Evolutionary conservation across 805 yeast species (phyloP).

Genomic region (Barnettozyma sucrosica): DNA sequence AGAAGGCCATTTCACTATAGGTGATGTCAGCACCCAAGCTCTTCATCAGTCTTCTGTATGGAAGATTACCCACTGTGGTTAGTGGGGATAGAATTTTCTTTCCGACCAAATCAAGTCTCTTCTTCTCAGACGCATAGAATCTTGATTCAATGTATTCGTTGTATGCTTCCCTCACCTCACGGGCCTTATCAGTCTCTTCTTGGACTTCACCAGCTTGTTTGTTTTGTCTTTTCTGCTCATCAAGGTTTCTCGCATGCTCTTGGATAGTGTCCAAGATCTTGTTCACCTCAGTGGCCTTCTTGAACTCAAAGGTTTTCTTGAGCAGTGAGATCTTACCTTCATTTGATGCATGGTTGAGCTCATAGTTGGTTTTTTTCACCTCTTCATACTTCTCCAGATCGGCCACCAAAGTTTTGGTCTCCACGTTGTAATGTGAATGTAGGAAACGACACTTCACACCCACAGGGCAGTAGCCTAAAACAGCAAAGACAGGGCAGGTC

Average conservation of each 20-base stretch:
- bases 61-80: constrained; percentile 96
- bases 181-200: constrained; percentile 13
- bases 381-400: constrained; percentile 37
- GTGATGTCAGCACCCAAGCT: constrained; percentile 89
- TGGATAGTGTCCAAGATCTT: constrained; percentile 59
- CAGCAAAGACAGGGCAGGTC: constrained; percentile 74
- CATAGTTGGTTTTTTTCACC: constrained; percentile 38
- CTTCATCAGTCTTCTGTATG: constrained; percentile 90
- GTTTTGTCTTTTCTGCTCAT: constrained; percentile 30
- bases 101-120: constrained; percentile 53
- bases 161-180: constrained; percentile 31
- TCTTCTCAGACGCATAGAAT: constrained; percentile 77
- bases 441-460: constrained; percentile 94
- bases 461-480: constrained; percentile 85
- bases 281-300: constrained; percentile 49
- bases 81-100: constrained; percentile 92
- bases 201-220: constrained; percentile 12
- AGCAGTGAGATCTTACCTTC: constrained; percentile 32
- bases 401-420: constrained; percentile 34
- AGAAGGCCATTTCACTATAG: constrained; percentile 91
- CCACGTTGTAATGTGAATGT: constrained; percentile 55
- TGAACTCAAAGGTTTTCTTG: constrained; percentile 55
- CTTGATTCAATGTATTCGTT: constrained; percentile 70
- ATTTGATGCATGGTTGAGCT: constrained; percentile 55
- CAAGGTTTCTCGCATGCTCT: constrained; percentile 33